Base-by-base conservation (phyloP, 306 rosid genomes). In the Pterocarpus santalinus region DNA sequence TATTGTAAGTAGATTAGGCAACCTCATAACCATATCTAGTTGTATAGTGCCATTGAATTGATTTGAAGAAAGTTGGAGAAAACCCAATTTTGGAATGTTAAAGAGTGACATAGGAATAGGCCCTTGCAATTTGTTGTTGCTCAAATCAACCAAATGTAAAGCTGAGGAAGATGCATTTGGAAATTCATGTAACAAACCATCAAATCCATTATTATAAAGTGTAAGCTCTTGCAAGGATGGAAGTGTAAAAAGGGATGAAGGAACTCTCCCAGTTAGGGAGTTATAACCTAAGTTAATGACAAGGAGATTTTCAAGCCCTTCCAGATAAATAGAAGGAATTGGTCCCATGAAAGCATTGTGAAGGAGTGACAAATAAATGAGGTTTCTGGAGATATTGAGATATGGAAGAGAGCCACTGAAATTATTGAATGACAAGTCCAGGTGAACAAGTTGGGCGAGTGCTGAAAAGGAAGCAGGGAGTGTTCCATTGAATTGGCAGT, bases 121-220 rank as follows among this genome's bases (percentile, higher is more conserved):
- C 5, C 92, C 88, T 67, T 55, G 80, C 33, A 86, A 55, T 0
- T 38, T 64, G 57, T 88, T 88, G 66, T 51, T 28, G 10, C 66
- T 46, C 76, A 88, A 78, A 72, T 79, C 87, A 41, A 86, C 82
- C 1, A 61, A 52, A 8, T 81, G 1, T 12, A 72, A 2, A 1
- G 2, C 2, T 9, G 72, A 74, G 3, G 56, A 52, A 46, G 79
- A 74, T 5, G 51, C 2, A 5, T 56, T 53, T 1, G 47, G 10
- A 9, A 78, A 39, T 33, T 72, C 83, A 43, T 8, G 39, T 1
- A 82, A 8, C 0, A 14, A 34, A 3, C 84, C 79, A 0, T 52
- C 57, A 65, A 86, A 78, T 39, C 55, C 57, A 55, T 75, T 79
- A 64, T 82, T 22, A 15, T 58, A 30, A 34, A 80, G 47, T 0